Evolutionary conservation across 1,284 basidiomycete genomes (phyloP), one percentile per base, ranked within the genome.

Genomic region (Ganoderma meredithae): DNA sequence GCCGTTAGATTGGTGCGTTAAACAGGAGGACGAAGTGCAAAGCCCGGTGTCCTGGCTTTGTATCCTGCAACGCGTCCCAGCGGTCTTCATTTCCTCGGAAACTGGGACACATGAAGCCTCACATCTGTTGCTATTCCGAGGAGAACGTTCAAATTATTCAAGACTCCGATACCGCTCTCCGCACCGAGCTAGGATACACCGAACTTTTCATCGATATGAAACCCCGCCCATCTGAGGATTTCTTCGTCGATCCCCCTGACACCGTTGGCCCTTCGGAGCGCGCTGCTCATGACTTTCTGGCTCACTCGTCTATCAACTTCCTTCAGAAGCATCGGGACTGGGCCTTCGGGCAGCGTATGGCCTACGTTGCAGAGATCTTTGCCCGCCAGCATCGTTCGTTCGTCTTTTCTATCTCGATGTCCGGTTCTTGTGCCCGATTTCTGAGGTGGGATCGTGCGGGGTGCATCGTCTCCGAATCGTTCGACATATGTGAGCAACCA

Each of bases 371-470:
- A 3, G 67, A 72, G 40, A 49, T 69, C 17, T 44, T 63, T 47
- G 68, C 68, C 1, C 62, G 68, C 7, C 71, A 72, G 43, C 65
- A 63, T 25, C 71, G 71, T 33, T 8, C 60, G 0, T 71, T 61
- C 60, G 9, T 73, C 25, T 80, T 79, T 63, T 70, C 77, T 1
- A 60, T 79, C 22, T 72, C 73, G 58, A 68, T 81, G 3, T 67
- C 47, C 25, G 73, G 75, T 7, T 64, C 66, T 0, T 63, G 55
- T 52, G 76, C 73, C 3, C 73, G 79, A 1, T 66, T 80, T 52
- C 43, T 78, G n/a, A 74, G 76, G 9, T 77, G 77, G 73, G 79
- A 80, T 61, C 76, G 76, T 17, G 70, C 76, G 0, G 79, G 77
- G 0, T 73, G 67, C 5, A 67, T 80, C 22, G 77, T 80, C 31